phyloP scores from a whole-genome alignment of 2,329 filamentous ascomycete genomes.

The Ophidiomyces ophidiicola region DNA sequence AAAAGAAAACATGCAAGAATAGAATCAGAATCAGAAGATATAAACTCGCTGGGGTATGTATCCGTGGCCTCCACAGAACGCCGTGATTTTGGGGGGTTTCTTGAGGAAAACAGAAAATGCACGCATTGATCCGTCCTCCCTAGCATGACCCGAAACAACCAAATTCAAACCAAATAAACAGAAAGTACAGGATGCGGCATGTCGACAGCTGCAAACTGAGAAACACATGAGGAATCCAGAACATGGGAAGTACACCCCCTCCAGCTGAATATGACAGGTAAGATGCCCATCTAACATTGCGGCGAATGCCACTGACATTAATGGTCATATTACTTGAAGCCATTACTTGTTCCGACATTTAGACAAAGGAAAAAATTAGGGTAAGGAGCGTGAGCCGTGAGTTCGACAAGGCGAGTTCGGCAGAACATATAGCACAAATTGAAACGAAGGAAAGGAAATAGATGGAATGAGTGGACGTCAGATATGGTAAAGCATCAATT shows the following conservation, averaged over 20 bases:
- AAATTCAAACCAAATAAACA: neutral
- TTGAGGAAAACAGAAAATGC: too few relatives aligned
- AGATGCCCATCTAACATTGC: neutral
- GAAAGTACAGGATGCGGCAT: neutral
- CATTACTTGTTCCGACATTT: constrained; percentile 2
- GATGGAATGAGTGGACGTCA: constrained; percentile 4
- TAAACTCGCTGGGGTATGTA: constrained; percentile 8
- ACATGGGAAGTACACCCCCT: neutral
- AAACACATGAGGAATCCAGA: neutral
- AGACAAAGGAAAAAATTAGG: constrained; percentile 3
- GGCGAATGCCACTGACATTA: neutral
- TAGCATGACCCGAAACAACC: constrained; percentile 8
- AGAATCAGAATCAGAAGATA: neutral
- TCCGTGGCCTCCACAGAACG: constrained; percentile 1
- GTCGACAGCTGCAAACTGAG: neutral
- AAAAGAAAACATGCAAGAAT: constrained; percentile 8
- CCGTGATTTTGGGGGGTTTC: constrained; percentile 7
- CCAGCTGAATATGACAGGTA: neutral
- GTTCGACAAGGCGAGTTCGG: neutral
- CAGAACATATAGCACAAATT: neutral
- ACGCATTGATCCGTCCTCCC: constrained; percentile 1
- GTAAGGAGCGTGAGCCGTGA: constrained; percentile 6
- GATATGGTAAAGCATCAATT: neutral
- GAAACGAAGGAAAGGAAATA: constrained; percentile 3
- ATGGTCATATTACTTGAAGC: neutral